Percentiles rank a stretch among this genome's conserved stretches.
These are phyloP conservation scores for Tricholoma terreum DNA, from an alignment of 768 basidiomycete genomes.

Conservation along the genomic window DNA sequence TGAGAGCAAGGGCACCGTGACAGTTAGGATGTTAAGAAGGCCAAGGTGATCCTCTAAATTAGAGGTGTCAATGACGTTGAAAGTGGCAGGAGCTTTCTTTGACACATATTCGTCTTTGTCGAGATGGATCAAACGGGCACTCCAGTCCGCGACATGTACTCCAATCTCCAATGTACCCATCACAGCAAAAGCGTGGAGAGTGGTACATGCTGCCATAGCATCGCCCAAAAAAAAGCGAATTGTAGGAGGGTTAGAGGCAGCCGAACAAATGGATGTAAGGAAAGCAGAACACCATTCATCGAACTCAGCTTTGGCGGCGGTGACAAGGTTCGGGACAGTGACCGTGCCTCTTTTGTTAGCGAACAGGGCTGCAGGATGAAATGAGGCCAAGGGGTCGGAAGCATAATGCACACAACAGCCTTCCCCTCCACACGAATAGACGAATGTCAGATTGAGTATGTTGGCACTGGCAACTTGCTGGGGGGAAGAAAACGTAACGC, in stretches of 20 bases:
- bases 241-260: conserved; percentile 1
- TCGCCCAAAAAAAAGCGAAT: conserved; percentile 29
- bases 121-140: conserved; percentile 20
- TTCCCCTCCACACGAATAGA: conserved; percentile 28
- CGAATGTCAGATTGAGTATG: conserved; percentile 34
- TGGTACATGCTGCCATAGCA: conserved; percentile 26
- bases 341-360: conserved; percentile 9
- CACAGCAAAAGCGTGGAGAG: conserved; percentile 13
- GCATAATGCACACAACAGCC: conserved; percentile 31
- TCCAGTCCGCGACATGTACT: conserved; percentile 24
- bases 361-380: conserved; percentile 29
- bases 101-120: conserved; percentile 20
- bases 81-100: conserved; percentile 25
- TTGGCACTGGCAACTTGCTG: conserved; percentile 18
- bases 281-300: conserved; percentile 29
- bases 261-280: conserved; percentile 11
- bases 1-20: conserved; percentile 27
- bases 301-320: conserved; percentile 6
- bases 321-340: conserved; percentile 7
- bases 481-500: conserved; percentile 21
- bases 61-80: conserved; percentile 41
- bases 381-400: conserved; percentile 27
- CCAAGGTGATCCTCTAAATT: conserved; percentile 39
- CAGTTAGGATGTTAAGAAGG: conserved; percentile 34
- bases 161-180: conserved; percentile 3